Evolutionary conservation across 176 grass and related monocot species (phyloP), one percentile per base, ranked within the genome.

Genomic region (Puccinellia tenuiflora): DNA sequence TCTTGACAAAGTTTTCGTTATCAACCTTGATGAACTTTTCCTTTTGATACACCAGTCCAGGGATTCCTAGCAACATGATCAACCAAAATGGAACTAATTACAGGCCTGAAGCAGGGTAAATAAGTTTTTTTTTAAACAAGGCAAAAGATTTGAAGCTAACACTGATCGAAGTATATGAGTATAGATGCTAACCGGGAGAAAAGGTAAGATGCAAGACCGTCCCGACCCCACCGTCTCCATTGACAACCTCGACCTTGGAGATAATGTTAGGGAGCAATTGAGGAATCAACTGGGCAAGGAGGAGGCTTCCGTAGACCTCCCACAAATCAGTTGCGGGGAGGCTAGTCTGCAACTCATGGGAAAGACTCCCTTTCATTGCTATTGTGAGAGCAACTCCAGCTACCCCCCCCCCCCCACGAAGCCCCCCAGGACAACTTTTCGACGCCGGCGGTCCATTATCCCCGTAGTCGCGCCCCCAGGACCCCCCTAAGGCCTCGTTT

Each of bases 181-280:
- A 28, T 7, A 68, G 18, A 22, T 65, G 61, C 55, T 80, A 48
- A 80, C 84, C 84, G 7, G 66, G 77, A 61, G 84, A n/a, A 35
- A 39, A 73, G 16, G 67, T 61, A 40, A 73, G 40, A 48, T 8
- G 76, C 26, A 79, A 18, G 40, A 86, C 9, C 0, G 66, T 79
- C 31, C 68, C 77, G 20, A 30, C 77, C 1, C 77, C 84, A 21
- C 84, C 84, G 29, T 86, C 77, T 54, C 85, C 77, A 24, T 80
- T 45, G 34, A 81, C 31, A 38, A 86, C 54, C 45, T 86, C 55
- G 42, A 80, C 67, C 55, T 80, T 86, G 1, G 76, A 72, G 54
- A 79, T 8, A 1, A 86, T 26, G 24, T 80, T 6, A 59, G 84
- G 84, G 42, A 80, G 66, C 28, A 86, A 6, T 5, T 73, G 53